Evolutionary conservation across 306 rosid species (phyloP), one percentile per base, ranked within the genome.

Genomic region (Echinosophora koreensis): DNA sequence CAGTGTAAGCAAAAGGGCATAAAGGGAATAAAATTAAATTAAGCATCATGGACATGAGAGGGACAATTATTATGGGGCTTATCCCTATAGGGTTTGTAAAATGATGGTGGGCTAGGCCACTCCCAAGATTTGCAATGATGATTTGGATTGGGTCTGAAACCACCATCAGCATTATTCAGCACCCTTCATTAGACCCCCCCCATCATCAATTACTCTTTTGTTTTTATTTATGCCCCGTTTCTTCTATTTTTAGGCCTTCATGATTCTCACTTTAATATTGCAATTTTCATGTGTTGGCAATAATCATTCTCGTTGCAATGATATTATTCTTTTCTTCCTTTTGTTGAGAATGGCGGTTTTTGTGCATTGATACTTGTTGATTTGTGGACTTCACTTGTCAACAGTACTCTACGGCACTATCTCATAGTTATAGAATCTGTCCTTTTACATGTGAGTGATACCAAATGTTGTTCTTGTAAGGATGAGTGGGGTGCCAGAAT

Each of bases 111-210:
- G 90, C 94, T 92, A 94, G 91, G 94, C 88, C 93, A 85, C n/a
- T 87, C 88, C 91, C 87, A 92, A 92, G 98, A 92, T 95, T 85
- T 97, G 97, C 96, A 92, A 95, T 95, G 93, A 92, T 95, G 93
- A 88, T 88, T 84, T 83, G 97, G 98, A 92, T 95, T 90, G 98
- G 97, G 80, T 90, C 82, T 82, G 67, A 88, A 88, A 87, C 88
- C 85, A 80, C 84, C 90, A 86, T 86, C 84, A 80, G 84, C 73
- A 49, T 14, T 16, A 49, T 63, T 75, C 71, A 75, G 18, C 52
- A 64, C 61, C 81, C 78, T 12, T 76, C 73, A 68, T 69, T 30
- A 47, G 84, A 71, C 66, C 71, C 49, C 49, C 66, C 22, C 28
- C 59, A 16, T 80, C 76, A 86, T 83, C 86, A 75, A 90, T 86